Evolutionary conservation across 352 stramenopile genomes (phyloP).

Genomic region (Phytophthora litchii): DNA sequence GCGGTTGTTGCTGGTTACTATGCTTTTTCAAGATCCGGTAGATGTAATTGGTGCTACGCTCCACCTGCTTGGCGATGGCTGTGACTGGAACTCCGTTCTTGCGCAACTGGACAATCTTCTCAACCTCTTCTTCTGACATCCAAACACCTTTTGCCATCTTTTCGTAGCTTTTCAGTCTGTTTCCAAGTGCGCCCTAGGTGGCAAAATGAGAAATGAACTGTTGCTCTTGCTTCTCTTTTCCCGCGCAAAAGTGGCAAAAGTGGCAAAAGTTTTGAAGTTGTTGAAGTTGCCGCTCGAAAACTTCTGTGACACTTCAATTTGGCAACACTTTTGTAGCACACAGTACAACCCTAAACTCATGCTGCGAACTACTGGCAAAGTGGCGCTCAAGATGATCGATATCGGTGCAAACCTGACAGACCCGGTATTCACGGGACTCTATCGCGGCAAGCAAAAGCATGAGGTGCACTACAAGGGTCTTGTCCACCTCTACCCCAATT

Average conservation of each 20-base stretch:
- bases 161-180: constrained; percentile 4
- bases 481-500: background rate
- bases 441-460: constrained; percentile 91
- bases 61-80: constrained; percentile 41
- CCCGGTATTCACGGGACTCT: constrained; percentile 90
- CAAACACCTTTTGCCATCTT: constrained; percentile 51
- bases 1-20: too few relatives aligned
- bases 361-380: constrained; percentile 21
- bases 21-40: constrained; percentile 39
- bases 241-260: constrained; percentile 21
- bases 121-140: constrained; percentile 47
- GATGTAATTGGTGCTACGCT: constrained; percentile 48
- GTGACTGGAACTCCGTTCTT: constrained; percentile 39
- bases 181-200: background rate
- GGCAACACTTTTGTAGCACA: constrained; percentile 15
- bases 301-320: constrained; percentile 10
- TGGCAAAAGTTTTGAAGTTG: constrained; percentile 8
- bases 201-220: constrained; percentile 23
- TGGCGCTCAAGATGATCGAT: constrained; percentile 77
- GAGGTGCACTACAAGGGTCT: constrained; percentile 39
- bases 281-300: constrained; percentile 29
- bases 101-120: constrained; percentile 47
- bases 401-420: constrained; percentile 96
- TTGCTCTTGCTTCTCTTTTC: constrained; percentile 18
- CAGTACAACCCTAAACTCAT: background rate